Percentiles rank a stretch among this genome's conserved stretches.
Conservation (phyloP, 164 flowering plant species). For the Vitis cinerea region DNA sequence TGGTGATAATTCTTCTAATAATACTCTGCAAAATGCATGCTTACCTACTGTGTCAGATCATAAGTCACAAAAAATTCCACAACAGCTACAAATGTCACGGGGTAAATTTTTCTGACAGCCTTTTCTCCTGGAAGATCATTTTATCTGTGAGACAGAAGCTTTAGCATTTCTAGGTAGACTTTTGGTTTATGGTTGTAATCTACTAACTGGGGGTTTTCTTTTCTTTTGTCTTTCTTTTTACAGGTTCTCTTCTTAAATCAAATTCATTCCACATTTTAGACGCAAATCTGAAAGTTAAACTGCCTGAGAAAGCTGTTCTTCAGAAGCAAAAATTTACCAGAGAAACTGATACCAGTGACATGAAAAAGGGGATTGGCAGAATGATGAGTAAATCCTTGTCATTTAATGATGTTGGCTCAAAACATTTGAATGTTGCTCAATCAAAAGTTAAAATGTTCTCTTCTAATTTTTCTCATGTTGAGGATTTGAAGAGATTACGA, state of each 20-base stretch:
- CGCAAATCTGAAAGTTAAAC: slow-evolving; percentile 39
- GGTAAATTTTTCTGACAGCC: slow-evolving; percentile 23
- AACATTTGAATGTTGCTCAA: slow-evolving; percentile 20
- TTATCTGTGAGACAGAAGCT: background rate
- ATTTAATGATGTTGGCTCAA: slow-evolving; percentile 27
- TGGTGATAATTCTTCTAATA: slow-evolving; percentile 13
- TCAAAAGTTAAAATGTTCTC: slow-evolving; percentile 41
- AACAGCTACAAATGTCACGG: slow-evolving; percentile 20
- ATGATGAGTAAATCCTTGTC: slow-evolving; percentile 48
- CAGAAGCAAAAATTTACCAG: slow-evolving; percentile 32
- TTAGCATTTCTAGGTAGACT: background rate
- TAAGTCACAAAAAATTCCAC: slow-evolving; percentile 1
- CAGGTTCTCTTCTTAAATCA: slow-evolving; percentile 57
- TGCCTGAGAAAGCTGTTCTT: slow-evolving; percentile 29
- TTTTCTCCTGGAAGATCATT: background rate
- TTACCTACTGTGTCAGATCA: slow-evolving; percentile 16
- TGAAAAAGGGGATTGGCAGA: slow-evolving; percentile 30
- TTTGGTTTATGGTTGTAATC: background rate
- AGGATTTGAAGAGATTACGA: slow-evolving; percentile 31
- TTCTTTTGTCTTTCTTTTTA: background rate
- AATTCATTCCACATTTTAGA: slow-evolving; percentile 35
- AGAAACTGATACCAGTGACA: slow-evolving; percentile 22
- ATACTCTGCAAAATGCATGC: slow-evolving; percentile 16
- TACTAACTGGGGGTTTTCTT: background rate
- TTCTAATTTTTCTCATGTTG: slow-evolving; percentile 26